These are phyloP conservation scores for Cordia subcordata DNA, from an alignment of 257 asterid genomes.

Conservation along the genomic window DNA sequence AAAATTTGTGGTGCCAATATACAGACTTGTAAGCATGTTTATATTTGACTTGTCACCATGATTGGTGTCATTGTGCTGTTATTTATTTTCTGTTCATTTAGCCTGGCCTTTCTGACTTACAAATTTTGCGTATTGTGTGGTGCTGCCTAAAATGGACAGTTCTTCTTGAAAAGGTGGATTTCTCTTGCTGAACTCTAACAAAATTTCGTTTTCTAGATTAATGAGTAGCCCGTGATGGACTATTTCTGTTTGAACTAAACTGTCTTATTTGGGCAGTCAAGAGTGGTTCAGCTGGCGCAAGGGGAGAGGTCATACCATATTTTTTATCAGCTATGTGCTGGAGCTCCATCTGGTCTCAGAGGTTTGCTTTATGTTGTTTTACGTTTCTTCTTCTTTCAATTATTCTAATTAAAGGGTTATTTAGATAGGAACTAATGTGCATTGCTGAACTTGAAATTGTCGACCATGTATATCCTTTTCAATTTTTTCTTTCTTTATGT, in stretches of 20 bases:
- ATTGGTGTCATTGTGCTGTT: not conserved
- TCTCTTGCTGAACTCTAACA: conserved; percentile 15
- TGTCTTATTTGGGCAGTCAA: conserved; percentile 56
- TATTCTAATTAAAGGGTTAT: too few species aligned
- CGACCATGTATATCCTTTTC: too few species aligned
- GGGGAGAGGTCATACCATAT: conserved; percentile 91
- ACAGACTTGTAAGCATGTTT: conserved; percentile 69
- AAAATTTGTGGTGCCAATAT: conserved; percentile 71
- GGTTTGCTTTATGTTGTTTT: conserved; percentile 35
- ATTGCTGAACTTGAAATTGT: too few species aligned
- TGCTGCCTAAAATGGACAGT: conserved; percentile 34
- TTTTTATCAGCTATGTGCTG: conserved; percentile 93
- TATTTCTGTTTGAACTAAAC: conserved; percentile 15
- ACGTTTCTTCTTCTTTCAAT: too few species aligned
- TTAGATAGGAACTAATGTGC: too few species aligned
- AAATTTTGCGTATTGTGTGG: not conserved
- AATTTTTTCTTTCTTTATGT: too few species aligned
- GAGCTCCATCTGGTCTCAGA: conserved; percentile 73
- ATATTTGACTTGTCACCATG: conserved; percentile 12
- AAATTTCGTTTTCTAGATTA: conserved; percentile 16
- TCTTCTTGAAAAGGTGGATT: conserved; percentile 89
- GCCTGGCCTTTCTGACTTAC: conserved; percentile 21
- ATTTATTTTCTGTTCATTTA: conserved; percentile 7
- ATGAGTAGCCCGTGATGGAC: conserved; percentile 7
- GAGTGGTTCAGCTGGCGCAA: conserved; percentile 69